Percentiles rank a stretch among this genome's conserved stretches.
phyloP scores from a whole-genome alignment of 305 asterid genomes.

The Fraxinus xanthoxyloides region DNA sequence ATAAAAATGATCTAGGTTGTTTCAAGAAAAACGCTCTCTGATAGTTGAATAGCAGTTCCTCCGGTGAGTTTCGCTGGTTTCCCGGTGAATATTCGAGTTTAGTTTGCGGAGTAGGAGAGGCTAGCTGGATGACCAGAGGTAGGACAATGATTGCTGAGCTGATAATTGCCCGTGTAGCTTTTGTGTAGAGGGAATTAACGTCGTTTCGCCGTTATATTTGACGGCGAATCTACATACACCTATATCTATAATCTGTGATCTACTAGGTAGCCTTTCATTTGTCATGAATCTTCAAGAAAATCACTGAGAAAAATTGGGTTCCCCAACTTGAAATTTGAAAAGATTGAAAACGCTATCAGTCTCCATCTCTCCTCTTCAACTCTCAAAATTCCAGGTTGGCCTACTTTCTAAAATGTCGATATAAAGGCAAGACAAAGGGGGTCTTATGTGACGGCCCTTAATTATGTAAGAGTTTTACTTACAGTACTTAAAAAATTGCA shows the following conservation, averaged over 20 bases:
- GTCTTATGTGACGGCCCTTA: neutral
- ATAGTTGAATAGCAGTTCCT: neutral
- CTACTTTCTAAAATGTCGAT: neutral
- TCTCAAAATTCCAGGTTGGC: neutral
- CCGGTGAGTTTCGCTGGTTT: neutral
- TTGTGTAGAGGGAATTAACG: constrained; percentile 19
- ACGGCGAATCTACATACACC: constrained; percentile 28
- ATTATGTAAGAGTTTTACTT: neutral
- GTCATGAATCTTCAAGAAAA: neutral
- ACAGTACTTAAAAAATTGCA: neutral
- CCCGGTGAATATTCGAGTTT: constrained; percentile 29
- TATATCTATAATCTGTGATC: neutral
- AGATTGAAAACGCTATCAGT: neutral
- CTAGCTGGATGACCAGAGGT: constrained; percentile 38
- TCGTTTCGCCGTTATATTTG: constrained; percentile 39
- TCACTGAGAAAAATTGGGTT: neutral
- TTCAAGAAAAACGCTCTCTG: constrained; percentile 4
- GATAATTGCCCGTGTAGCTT: constrained; percentile 33
- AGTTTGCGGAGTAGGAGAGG: constrained; percentile 22
- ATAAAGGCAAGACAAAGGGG: neutral
- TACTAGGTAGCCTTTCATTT: neutral
- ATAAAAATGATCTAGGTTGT: neutral
- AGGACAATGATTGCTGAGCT: constrained; percentile 48
- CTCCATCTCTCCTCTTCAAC: neutral
- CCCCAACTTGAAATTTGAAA: neutral